These are phyloP conservation scores for Camellia oleifera DNA, from an alignment of 179 eudicot species.

Conservation along the genomic window DNA sequence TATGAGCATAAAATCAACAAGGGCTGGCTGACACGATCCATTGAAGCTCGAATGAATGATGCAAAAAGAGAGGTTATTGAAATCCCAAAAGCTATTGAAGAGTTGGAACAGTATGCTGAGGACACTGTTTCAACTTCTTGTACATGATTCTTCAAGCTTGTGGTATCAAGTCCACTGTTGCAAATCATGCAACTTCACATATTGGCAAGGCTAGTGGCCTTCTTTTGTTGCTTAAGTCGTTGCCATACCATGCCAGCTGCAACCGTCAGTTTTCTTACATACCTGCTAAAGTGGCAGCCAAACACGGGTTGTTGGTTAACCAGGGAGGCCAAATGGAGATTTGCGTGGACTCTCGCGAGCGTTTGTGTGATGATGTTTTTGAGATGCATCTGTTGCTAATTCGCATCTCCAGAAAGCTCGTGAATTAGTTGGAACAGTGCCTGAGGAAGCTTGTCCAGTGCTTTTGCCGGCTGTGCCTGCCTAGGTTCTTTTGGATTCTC, in stretches of 20 bases:
- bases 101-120: too few species aligned
- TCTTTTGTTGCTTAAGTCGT: conserved; percentile 65
- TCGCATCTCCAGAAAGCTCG: conserved; percentile 84
- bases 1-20: conserved; percentile 69
- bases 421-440: conserved; percentile 58
- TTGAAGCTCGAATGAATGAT: conserved; percentile 89
- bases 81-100: conserved; percentile 16
- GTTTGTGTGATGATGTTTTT: conserved; percentile 60
- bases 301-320: conserved; percentile 54
- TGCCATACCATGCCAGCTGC: conserved; percentile 76
- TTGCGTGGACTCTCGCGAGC: conserved; percentile 57
- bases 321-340: conserved; percentile 47
- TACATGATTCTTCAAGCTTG: conserved; percentile 81
- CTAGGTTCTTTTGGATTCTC: conserved; percentile 66
- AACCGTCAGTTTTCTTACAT: conserved; percentile 65
- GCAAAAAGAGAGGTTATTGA: conserved; percentile 66
- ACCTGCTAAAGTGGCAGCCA: conserved; percentile 67
- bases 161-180: conserved; percentile 69
- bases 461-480: conserved; percentile 87
- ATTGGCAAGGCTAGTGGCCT: conserved; percentile 90
- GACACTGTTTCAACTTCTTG: conserved; percentile 66
- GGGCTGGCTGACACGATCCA: conserved; percentile 78
- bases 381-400: conserved; percentile 90
- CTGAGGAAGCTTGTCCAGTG: conserved; percentile 66
- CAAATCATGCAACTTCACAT: conserved; percentile 94